Conservation (phyloP, 257 asterid genomes). For the Thymus mandschuricus region DNA sequence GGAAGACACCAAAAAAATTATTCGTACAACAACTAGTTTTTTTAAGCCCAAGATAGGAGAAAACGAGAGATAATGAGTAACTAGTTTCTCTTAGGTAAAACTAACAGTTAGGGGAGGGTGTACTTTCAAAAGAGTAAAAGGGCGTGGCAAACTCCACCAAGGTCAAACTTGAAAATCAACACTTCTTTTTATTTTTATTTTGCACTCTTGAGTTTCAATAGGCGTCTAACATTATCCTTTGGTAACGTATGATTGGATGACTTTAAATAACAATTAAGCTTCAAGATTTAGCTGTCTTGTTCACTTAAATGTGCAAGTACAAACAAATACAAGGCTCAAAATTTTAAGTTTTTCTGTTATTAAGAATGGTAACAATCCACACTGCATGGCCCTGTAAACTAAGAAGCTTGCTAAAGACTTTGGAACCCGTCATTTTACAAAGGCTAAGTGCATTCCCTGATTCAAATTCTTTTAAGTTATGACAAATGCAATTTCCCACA, state of each 20-base stretch:
- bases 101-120: constrained; percentile 12
- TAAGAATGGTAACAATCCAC: background rate
- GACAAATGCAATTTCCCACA: background rate
- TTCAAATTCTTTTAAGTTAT: constrained; percentile 10
- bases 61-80: constrained; percentile 21
- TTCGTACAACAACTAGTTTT: constrained; percentile 3
- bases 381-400: constrained; percentile 1
- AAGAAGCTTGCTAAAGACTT: background rate
- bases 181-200: background rate
- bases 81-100: constrained; percentile 1
- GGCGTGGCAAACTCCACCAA: constrained; percentile 10
- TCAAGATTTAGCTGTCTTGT: constrained; percentile 1
- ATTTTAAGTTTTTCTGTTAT: background rate
- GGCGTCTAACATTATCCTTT: constrained; percentile 1
- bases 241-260: background rate
- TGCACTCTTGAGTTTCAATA: background rate
- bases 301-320: background rate
- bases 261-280: constrained; percentile 3
- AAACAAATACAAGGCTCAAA: background rate
- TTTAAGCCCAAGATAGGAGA: constrained; percentile 3
- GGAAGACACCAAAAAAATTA: constrained; percentile 27
- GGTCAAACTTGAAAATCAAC: background rate
- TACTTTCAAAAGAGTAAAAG: constrained; percentile 18
- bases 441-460: background rate
- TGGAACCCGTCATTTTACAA: background rate